Evolutionary conservation across 306 rosid genomes (phyloP), one percentile per base, ranked within the genome.

Genomic region (Dalbergia cochinchinensis): DNA sequence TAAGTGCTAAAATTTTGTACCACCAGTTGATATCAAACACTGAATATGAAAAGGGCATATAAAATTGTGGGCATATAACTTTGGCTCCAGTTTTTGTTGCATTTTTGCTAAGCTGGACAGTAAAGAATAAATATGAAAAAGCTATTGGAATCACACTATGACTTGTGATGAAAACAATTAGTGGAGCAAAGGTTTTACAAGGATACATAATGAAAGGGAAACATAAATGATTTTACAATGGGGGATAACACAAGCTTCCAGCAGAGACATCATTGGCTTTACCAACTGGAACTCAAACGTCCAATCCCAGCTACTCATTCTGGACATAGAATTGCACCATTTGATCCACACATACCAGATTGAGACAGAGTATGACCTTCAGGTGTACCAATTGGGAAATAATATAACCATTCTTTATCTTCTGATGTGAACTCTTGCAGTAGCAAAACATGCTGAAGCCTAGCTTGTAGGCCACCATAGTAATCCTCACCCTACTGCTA

Each of bases 221-320:
- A 78, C 77, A 76, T 15, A 31, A 63, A 74, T 69, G 71, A 76
- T 67, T 71, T 41, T 81, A 66, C 78, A 87, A 53, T 41, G 61
- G 65, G 65, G 79, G 74, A 84, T 33, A 19, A 44, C 59, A 62
- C 58, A 62, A 77, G 82, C 79, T 73, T 71, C 79, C 83, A 76
- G 65, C 78, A 11, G 66, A 57, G 73, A 77, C 85, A 72, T 71
- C 61, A 60, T 53, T 61, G 74, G 45, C 45, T 79, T 34, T 44
- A 77, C 50, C 76, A 41, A 59, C 16, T 53, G 74, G 66, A 71
- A 79, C 82, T 44, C 64, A 74, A 74, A 65, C 12, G 48, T 51
- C 41, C 70, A 60, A 59, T 22, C 39, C 58, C 50, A 8, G 6
- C 50, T 54, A 39, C 45, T 31, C 69, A 16, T n/a, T 65, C 77